Base-by-base conservation (phyloP, 495 filamentous ascomycete genomes). In the Hypoxylon crocopeplum region DNA sequence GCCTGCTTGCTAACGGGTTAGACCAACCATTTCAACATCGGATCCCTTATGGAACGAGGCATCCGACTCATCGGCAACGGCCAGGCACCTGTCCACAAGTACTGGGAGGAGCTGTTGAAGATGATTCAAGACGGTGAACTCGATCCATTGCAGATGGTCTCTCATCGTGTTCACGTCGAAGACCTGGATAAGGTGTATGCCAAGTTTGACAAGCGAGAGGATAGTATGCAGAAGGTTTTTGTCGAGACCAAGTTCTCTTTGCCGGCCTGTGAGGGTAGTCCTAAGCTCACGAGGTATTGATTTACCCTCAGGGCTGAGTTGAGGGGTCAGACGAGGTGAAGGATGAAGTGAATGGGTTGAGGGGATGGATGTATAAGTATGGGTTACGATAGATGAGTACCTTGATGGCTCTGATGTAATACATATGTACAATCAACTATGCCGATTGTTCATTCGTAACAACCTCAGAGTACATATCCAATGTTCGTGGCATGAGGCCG, bases 41-140 rank as follows among this genome's bases (percentile, higher is more conserved):
- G 92, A 22, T 82, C 90, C 1, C 64, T 96, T 15, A 97, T 96
- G 92, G 85, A 96, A 72, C 86, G 88, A 39, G 91, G 92, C 21
- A 86, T 96, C 59, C 84, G 85, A 1, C 79, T 96, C 12, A 88
- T 89, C 53, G 90, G 92, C 37, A 91, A 91, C 66, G 91, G 92
- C 2, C 92, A 96, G 69, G 88, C 89, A 0, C 91, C 89, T 0
- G 90, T 95, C 4, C 90, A 93, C 36, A 83, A 83, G 48, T 94
- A 96, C 74, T 96, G 89, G 91, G 76, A 89, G 17, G 77, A 90
- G 1, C 73, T 95, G 19, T 77, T 93, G 47, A 69, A 81, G 42
- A 84, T 84, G 79, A 88, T 96, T 48, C 79, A 85, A 66, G 71
- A 71, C 2, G 83, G 85, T n/a, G 77, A 88, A 50, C 86, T 95